Evolutionary conservation across 2,329 filamentous ascomycete species (phyloP).

Genomic region (Colletotrichum scovillei): DNA sequence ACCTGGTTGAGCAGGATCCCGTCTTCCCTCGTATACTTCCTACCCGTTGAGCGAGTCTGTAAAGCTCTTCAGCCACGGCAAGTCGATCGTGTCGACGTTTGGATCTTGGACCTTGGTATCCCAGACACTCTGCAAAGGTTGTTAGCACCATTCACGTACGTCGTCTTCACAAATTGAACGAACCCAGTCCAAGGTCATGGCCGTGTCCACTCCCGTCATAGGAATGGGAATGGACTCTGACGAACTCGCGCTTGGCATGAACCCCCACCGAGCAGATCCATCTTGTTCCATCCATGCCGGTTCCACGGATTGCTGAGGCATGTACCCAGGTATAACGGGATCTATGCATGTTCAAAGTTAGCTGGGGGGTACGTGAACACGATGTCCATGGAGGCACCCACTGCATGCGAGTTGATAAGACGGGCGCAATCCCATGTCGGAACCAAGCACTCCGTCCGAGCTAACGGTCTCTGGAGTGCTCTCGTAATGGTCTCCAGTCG

Average conservation of each 20-base stretch:
- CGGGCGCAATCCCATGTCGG: slow-evolving; percentile 17
- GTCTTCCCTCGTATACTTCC: background rate
- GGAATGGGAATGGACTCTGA: background rate
- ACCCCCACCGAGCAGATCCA: background rate
- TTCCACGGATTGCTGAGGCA: background rate
- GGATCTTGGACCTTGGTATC: slow-evolving; percentile 42
- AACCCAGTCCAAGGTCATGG: slow-evolving; percentile 32
- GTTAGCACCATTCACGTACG: background rate
- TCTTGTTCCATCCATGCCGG: background rate
- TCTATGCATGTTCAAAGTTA: background rate
- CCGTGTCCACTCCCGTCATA: background rate
- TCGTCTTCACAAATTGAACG: background rate
- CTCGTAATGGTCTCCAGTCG: slow-evolving; percentile 40
- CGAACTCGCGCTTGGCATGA: background rate
- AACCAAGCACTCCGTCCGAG: background rate
- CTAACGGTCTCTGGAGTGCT: slow-evolving; percentile 38
- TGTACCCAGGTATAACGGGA: background rate
- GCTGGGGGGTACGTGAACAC: background rate
- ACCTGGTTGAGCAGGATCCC: background rate
- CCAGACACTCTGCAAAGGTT: slow-evolving; percentile 37
- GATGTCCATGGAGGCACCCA: background rate
- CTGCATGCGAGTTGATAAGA: slow-evolving; percentile 28
- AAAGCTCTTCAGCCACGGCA: background rate
- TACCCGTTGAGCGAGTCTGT: background rate
- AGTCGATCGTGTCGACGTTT: background rate